These are phyloP conservation scores for Eremochloa ophiuroides DNA, from an alignment of 176 grass and related monocot species.

Conservation along the genomic window DNA sequence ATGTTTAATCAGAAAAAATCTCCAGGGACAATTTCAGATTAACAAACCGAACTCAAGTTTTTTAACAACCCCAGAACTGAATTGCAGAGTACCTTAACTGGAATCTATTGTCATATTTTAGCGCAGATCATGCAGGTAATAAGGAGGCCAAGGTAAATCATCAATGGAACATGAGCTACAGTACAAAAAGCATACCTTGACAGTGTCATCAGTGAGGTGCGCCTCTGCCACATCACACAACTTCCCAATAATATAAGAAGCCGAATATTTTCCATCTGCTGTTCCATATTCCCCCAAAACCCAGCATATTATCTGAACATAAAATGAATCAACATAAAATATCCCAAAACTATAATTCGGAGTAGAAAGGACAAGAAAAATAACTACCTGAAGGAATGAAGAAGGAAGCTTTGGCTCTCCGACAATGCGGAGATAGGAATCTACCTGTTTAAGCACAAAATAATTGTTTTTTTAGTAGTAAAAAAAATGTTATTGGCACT, in stretches of 20 bases:
- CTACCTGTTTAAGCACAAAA: conserved; percentile 56
- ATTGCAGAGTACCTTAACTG: background rate
- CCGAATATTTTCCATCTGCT: conserved; percentile 83
- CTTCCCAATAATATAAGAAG: conserved; percentile 90
- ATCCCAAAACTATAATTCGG: background rate
- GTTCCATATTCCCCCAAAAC: conserved; percentile 98
- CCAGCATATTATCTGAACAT: conserved; percentile 93
- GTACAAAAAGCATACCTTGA: conserved; percentile 57
- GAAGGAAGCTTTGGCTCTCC: conserved; percentile 99
- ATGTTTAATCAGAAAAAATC: background rate
- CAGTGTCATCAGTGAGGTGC: conserved; percentile 86
- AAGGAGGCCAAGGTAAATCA: conserved; percentile 6
- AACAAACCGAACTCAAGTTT: conserved; percentile 6
- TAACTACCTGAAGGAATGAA: conserved; percentile 86
- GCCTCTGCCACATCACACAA: conserved; percentile 95
- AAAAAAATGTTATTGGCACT: background rate
- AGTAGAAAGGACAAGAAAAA: conserved; percentile 20
- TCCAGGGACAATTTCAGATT: background rate
- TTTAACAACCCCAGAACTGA: background rate
- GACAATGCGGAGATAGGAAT: conserved; percentile 90
- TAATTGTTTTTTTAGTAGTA: background rate
- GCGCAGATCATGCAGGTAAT: background rate
- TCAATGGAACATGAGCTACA: background rate
- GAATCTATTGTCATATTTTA: conserved; percentile 4
- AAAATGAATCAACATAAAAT: conserved; percentile 24